phyloP scores from a whole-genome alignment of 768 basidiomycete species.

The Suillus hirtellus region DNA sequence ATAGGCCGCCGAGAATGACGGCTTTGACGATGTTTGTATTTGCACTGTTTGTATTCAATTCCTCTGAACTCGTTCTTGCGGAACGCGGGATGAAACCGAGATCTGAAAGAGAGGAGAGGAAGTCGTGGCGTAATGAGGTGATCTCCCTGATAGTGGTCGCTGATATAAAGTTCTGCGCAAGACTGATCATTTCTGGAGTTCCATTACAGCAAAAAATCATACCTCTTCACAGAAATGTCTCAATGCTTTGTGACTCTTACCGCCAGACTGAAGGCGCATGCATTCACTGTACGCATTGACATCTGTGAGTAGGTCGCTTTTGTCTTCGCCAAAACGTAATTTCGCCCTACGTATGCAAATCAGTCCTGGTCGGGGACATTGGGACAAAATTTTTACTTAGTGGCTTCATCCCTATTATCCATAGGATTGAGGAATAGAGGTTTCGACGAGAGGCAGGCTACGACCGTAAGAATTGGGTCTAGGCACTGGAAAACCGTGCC shows the following conservation, averaged over 20 bases:
- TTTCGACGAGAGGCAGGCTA: constrained; percentile 83
- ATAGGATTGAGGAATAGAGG: constrained; percentile 81
- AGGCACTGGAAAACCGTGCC: constrained; percentile 83
- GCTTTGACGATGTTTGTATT: constrained; percentile 81
- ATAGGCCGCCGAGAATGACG: constrained; percentile 83
- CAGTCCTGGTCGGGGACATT: neutral
- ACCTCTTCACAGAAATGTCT: constrained; percentile 75
- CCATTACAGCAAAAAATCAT: neutral
- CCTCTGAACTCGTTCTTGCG: constrained; percentile 44
- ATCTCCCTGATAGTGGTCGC: constrained; percentile 73
- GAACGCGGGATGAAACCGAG: constrained; percentile 65
- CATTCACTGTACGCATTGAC: constrained; percentile 73
- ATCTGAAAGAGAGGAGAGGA: constrained; percentile 65
- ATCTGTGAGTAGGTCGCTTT: constrained; percentile 87
- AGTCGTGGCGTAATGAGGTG: constrained; percentile 73
- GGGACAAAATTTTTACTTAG: constrained; percentile 45
- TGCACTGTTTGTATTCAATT: constrained; percentile 62
- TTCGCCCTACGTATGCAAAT: constrained; percentile 55
- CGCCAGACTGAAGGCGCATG: constrained; percentile 47
- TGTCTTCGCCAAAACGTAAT: constrained; percentile 62
- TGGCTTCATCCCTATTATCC: constrained; percentile 82
- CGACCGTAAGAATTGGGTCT: constrained; percentile 78
- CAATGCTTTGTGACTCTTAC: constrained; percentile 46
- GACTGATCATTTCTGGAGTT: constrained; percentile 11
- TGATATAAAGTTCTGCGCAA: constrained; percentile 79